Percentiles rank a stretch among this genome's conserved stretches.
phyloP scores from a whole-genome alignment of 805 yeast species.

The Teunomyces kruisii region DNA sequence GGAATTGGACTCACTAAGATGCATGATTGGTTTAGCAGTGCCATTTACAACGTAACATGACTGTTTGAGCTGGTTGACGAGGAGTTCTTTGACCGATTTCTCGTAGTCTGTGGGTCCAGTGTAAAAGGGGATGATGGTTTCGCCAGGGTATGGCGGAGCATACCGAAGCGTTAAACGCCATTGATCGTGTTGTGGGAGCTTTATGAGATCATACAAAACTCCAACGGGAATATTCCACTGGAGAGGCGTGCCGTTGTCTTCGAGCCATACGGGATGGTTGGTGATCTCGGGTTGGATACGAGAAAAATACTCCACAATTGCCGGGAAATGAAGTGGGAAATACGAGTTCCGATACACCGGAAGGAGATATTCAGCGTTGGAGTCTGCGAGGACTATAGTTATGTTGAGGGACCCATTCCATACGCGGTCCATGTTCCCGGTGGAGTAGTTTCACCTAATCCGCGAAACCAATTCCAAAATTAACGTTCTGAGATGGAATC shows the following conservation, averaged over 20 bases:
- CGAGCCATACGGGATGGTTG: constrained; percentile 56
- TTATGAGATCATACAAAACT: constrained; percentile 54
- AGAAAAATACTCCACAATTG: constrained; percentile 39
- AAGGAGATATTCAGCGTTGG: constrained; percentile 20
- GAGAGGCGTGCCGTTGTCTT: constrained; percentile 60
- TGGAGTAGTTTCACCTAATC: no score
- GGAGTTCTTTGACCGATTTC: constrained; percentile 45
- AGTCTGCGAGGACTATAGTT: constrained; percentile 10
- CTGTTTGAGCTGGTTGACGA: constrained; percentile 83
- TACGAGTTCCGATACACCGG: constrained; percentile 48
- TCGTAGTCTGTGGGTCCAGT: constrained; percentile 18
- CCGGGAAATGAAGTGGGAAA: constrained; percentile 43
- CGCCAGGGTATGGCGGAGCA: constrained; percentile 25
- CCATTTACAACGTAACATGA: constrained; percentile 75
- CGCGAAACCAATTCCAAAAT: not conserved
- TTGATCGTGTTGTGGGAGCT: constrained; percentile 42
- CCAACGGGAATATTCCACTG: constrained; percentile 82
- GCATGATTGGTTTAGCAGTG: constrained; percentile 78
- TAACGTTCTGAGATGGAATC: not conserved
- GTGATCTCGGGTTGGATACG: constrained; percentile 15
- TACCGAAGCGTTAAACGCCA: constrained; percentile 37
- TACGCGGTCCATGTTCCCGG: constrained; percentile 31
- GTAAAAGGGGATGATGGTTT: constrained; percentile 30
- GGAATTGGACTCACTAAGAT: constrained; percentile 63
- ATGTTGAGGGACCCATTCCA: constrained; percentile 60